Conservation (phyloP, 1,284 basidiomycete genomes). For the Meripilus lineatus region DNA sequence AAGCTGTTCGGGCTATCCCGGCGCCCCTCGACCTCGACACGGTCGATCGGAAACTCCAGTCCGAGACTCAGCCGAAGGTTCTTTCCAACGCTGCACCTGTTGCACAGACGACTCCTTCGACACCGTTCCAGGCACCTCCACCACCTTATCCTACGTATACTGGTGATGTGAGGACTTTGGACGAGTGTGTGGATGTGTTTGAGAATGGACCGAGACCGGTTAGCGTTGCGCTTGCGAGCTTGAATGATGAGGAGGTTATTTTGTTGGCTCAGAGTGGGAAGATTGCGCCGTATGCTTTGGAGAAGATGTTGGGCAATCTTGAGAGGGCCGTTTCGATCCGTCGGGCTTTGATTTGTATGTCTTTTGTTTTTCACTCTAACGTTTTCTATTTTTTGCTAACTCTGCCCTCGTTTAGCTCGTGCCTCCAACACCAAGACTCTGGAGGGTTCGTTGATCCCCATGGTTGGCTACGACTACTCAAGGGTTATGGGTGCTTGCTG, state of each 20-base stretch:
- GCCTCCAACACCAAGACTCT: slow-evolving; percentile 83
- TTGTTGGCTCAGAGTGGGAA: slow-evolving; percentile 88
- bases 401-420: slow-evolving; percentile 52
- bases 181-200: slow-evolving; percentile 83
- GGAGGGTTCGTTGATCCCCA: slow-evolving; percentile 82
- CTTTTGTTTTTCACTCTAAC: background rate
- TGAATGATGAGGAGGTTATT: slow-evolving; percentile 94
- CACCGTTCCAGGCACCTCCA: slow-evolving; percentile 5
- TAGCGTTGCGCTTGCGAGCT: slow-evolving; percentile 45
- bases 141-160: slow-evolving; percentile 6
- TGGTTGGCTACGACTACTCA: slow-evolving; percentile 88
- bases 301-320: slow-evolving; percentile 87
- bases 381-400: slow-evolving; percentile 11
- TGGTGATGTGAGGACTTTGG: slow-evolving; percentile 48
- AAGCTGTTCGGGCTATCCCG: too few relatives aligned
- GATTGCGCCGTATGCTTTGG: slow-evolving; percentile 90
- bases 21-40: slow-evolving; percentile 30
- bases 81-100: slow-evolving; percentile 12
- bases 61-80: slow-evolving; percentile 19
- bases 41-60: slow-evolving; percentile 31
- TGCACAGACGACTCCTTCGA: background rate
- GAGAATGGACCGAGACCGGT: slow-evolving; percentile 77
- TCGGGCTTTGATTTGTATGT: slow-evolving; percentile 86
- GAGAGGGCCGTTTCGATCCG: slow-evolving; percentile 88
- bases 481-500: slow-evolving; percentile 97